Evolutionary conservation across 179 eudicot genomes (phyloP), one percentile per base, ranked within the genome.

Genomic region (Corrigiola litoralis): DNA sequence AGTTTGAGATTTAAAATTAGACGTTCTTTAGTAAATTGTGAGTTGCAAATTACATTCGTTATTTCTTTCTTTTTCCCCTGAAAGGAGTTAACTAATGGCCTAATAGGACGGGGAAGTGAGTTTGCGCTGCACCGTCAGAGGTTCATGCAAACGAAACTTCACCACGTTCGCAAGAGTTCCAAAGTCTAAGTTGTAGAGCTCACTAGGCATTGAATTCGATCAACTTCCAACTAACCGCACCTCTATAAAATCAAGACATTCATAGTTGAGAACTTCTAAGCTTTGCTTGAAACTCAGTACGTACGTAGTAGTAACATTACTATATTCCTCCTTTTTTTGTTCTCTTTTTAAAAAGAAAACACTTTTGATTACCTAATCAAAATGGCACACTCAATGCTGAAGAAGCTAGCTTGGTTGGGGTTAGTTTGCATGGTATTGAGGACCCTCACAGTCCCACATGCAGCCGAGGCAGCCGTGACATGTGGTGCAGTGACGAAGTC

Each of bases 151-250:
- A 0, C 12, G 0, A 63, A 67, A 45, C 6, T 57, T 21, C 5
- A 31, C 21, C 46, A 45, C 63, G 63, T 56, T 46, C 32, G 64
- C 55, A 44, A 23, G 2, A 66, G 28, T 42, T 14, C 2, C 37
- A 56, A 32, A 56, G 34, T 69, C 55, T 40, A 44, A 27, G 32
- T 57, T 5, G 17, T 16, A 5, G 18, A 32, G 23, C 24, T 20
- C 20, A 7, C 11, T 17, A 5, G 7, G 23, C 65, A 68, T 47
- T 68, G 21, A 68, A 60, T 50, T 60, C 5, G 1, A 18, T 14
- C 72, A 68, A 68, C 66, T 1, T 0, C 72, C 58, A 68, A 49
- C 72, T 14, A 68, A 66, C 37, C 11, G 2, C 24, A n/a, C 24
- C 24, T 17, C 41, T 42, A 62, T 63, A 70, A 54, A 54, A 62